Conservation (phyloP, 2,329 filamentous ascomycete genomes). For the Fusarium austroafricanum region DNA sequence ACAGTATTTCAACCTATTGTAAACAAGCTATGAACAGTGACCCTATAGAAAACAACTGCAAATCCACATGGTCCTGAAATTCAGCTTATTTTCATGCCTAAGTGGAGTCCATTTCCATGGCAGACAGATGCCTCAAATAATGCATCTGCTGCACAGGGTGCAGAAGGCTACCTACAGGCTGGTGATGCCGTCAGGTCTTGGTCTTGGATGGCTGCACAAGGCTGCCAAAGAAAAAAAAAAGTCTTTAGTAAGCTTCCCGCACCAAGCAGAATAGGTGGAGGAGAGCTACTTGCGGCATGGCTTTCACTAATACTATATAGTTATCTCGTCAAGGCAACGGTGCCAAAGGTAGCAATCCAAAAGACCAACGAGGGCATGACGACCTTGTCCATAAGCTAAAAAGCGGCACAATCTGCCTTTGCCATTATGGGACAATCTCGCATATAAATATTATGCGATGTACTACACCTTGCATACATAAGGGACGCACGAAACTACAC, state of each 20-base stretch:
- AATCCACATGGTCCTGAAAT: background rate
- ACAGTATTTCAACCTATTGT: background rate
- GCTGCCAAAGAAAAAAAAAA: no score
- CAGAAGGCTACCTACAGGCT: background rate
- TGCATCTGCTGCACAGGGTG: background rate
- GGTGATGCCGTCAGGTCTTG: no score
- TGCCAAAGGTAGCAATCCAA: background rate
- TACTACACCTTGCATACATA: background rate
- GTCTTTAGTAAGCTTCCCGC: no score
- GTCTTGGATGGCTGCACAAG: no score
- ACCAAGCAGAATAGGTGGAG: no score
- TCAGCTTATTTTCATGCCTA: background rate
- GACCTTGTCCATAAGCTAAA: background rate
- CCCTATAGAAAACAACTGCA: background rate
- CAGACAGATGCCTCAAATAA: background rate
- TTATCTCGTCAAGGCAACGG: background rate
- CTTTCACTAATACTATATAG: background rate
- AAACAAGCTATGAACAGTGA: background rate
- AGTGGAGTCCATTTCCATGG: background rate
- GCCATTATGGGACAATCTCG: background rate
- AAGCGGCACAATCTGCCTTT: background rate
- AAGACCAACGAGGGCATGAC: background rate
- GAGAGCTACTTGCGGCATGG: no score
- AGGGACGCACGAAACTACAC: background rate
- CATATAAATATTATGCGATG: background rate